A percentile compares a stretch with the other conserved stretches of the same genome.
Conservation (phyloP, 2,329 filamentous ascomycete genomes). For the Penicillium sclerotiorum region DNA sequence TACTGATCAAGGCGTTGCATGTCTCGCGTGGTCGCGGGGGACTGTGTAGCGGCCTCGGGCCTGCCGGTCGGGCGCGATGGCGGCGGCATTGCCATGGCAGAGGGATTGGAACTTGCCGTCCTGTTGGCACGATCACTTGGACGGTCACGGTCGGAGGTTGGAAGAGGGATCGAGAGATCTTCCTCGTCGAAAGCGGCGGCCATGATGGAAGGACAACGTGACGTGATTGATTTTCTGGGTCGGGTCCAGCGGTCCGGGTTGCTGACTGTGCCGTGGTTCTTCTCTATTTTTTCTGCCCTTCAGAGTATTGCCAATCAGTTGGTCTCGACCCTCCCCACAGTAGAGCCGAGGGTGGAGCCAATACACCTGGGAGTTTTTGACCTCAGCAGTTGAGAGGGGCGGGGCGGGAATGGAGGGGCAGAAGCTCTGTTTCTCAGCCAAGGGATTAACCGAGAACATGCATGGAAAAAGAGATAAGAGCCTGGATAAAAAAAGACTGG, state of each 20-base stretch:
- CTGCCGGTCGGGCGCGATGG: slow-evolving; percentile 37
- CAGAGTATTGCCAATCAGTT: slow-evolving; percentile 27
- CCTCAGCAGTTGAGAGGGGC: slow-evolving; percentile 24
- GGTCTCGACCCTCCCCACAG: slow-evolving; percentile 29
- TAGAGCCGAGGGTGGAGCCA: slow-evolving; percentile 28
- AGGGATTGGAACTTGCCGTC: slow-evolving; percentile 29
- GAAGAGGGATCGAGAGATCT: slow-evolving; percentile 76
- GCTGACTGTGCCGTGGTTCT: slow-evolving; percentile 26
- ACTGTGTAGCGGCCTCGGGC: slow-evolving; percentile 39
- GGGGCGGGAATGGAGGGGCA: slow-evolving; percentile 12
- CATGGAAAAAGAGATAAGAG: neutral
- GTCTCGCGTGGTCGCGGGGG: slow-evolving; percentile 54
- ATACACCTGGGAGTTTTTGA: slow-evolving; percentile 18
- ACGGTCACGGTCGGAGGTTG: slow-evolving; percentile 34
- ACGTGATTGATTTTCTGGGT: slow-evolving; percentile 40
- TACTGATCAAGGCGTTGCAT: slow-evolving; percentile 91
- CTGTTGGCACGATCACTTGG: slow-evolving; percentile 29
- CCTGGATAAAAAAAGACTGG: neutral
- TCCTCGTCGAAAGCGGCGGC: slow-evolving; percentile 69
- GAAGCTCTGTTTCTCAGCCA: neutral
- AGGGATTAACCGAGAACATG: slow-evolving; percentile 2
- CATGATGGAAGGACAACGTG: slow-evolving; percentile 41
- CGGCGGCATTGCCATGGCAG: slow-evolving; percentile 44
- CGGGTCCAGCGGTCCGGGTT: slow-evolving; percentile 18
- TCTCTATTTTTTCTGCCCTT: slow-evolving; percentile 17